phyloP scores from a whole-genome alignment of 257 asterid species.

The Paulownia fortunei region DNA sequence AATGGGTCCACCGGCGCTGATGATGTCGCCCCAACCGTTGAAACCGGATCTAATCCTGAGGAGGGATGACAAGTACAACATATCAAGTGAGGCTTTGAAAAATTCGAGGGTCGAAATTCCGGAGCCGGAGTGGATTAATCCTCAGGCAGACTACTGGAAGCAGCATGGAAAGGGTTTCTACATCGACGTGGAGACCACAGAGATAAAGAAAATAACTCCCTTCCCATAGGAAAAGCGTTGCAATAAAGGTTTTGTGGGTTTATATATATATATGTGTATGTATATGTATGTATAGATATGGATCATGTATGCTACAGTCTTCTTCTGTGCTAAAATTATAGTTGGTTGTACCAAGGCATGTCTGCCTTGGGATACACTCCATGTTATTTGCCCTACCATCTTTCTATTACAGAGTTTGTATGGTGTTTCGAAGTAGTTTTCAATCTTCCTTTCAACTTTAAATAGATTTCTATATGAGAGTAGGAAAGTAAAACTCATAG shows the following conservation, averaged over 20 bases:
- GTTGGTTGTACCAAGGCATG: no score
- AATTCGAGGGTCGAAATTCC: slow-evolving; percentile 52
- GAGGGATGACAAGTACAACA: slow-evolving; percentile 61
- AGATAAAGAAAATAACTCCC: slow-evolving; percentile 52
- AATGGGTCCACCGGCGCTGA: slow-evolving; percentile 69
- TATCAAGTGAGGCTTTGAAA: slow-evolving; percentile 50
- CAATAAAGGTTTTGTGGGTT: no score
- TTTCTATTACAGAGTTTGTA: no score
- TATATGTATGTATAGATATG: not conserved
- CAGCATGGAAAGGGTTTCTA: slow-evolving; percentile 67
- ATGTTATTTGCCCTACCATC: no score
- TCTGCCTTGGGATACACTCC: no score
- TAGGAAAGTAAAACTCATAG: no score
- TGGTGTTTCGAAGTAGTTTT: no score
- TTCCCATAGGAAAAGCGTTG: slow-evolving; percentile 35
- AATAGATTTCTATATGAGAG: no score
- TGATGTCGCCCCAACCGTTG: slow-evolving; percentile 82
- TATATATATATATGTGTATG: no score
- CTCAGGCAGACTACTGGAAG: slow-evolving; percentile 82
- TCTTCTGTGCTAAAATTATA: no score
- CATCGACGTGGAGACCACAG: slow-evolving; percentile 45
- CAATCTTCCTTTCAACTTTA: no score
- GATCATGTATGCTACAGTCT: not conserved
- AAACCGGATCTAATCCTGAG: slow-evolving; percentile 43
- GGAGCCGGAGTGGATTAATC: slow-evolving; percentile 68